These are phyloP conservation scores for Cyberlindnera lachancei DNA, from an alignment of 805 yeast species.

Conservation along the genomic window DNA sequence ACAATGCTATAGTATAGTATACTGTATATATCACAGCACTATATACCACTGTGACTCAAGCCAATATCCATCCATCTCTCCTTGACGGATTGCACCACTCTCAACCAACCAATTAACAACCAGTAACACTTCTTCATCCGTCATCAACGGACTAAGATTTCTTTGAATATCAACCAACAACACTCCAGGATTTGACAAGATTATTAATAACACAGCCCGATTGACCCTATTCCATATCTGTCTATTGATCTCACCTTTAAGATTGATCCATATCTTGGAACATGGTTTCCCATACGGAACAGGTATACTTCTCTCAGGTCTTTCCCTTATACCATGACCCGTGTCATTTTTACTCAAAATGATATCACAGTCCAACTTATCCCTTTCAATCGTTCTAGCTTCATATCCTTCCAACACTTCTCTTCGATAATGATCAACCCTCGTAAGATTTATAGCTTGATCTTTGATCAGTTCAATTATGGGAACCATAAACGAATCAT, in stretches of 20 bases:
- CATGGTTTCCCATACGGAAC: slow-evolving; percentile 58
- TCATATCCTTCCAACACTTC: slow-evolving; percentile 56
- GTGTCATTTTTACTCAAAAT: slow-evolving; percentile 26
- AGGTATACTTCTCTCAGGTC: slow-evolving; percentile 21
- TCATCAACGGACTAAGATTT: slow-evolving; percentile 15
- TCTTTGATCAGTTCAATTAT: slow-evolving; percentile 48
- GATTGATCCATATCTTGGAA: slow-evolving; percentile 65
- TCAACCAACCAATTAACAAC: slow-evolving; percentile 39
- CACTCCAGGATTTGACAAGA: slow-evolving; percentile 53
- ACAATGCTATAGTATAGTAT: background rate
- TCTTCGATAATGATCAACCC: slow-evolving; percentile 48
- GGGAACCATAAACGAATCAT: slow-evolving; percentile 56
- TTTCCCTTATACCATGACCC: slow-evolving; percentile 3
- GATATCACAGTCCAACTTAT: slow-evolving; percentile 58
- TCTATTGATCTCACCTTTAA: slow-evolving; percentile 51
- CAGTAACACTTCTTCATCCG: slow-evolving; percentile 27
- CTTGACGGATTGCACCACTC: slow-evolving; percentile 29
- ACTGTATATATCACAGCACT: slow-evolving; percentile 7
- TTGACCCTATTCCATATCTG: slow-evolving; percentile 54
- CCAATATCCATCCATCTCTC: slow-evolving; percentile 35
- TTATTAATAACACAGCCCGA: slow-evolving; percentile 35
- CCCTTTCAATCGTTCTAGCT: slow-evolving; percentile 67
- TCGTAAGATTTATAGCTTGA: slow-evolving; percentile 32
- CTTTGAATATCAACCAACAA: slow-evolving; percentile 16
- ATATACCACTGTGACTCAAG: slow-evolving; percentile 39